Percentiles rank a stretch among this genome's conserved stretches.
These are phyloP conservation scores for Stephanodiscus minutulus DNA, from an alignment of 108 stramenopile species.

Conservation along the genomic window DNA sequence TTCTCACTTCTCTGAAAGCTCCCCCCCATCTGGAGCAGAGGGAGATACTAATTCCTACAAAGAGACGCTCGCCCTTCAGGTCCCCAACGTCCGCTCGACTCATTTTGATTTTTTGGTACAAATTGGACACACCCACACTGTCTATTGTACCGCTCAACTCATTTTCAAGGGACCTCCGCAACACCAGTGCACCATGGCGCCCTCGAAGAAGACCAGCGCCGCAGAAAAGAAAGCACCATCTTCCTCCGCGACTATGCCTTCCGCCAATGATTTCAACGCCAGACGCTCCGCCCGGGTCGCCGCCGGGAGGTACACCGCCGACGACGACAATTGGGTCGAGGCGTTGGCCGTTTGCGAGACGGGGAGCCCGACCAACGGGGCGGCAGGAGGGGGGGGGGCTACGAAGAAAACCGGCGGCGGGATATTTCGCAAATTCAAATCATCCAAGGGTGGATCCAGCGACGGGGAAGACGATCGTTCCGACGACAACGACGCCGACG, in stretches of 20 bases:
- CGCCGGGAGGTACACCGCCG: slow-evolving; percentile 43
- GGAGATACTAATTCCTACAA: no score
- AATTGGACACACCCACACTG: no score
- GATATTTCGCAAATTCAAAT: slow-evolving; percentile 44
- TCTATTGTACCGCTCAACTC: no score
- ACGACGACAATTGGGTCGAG: slow-evolving; percentile 83
- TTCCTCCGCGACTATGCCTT: background rate
- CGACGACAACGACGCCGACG: slow-evolving; percentile 21
- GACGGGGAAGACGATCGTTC: background rate
- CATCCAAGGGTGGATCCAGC: slow-evolving; percentile 20
- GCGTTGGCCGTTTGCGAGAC: slow-evolving; percentile 65
- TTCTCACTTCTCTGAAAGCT: no score
- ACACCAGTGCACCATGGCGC: slow-evolving; percentile 30
- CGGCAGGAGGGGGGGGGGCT: background rate
- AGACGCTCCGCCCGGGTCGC: slow-evolving; percentile 63
- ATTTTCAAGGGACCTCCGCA: no score
- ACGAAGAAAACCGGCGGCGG: slow-evolving; percentile 13
- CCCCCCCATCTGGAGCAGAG: no score
- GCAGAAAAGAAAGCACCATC: background rate
- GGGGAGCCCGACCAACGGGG: background rate
- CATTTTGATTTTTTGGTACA: no score
- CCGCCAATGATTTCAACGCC: slow-evolving; percentile 47
- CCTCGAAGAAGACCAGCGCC: slow-evolving; percentile 19
- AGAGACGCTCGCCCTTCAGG: no score
- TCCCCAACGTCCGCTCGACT: no score